A percentile compares a stretch with the other conserved stretches of the same genome.
phyloP scores from a whole-genome alignment of 495 filamentous ascomycete genomes.

The Podospora conica region DNA sequence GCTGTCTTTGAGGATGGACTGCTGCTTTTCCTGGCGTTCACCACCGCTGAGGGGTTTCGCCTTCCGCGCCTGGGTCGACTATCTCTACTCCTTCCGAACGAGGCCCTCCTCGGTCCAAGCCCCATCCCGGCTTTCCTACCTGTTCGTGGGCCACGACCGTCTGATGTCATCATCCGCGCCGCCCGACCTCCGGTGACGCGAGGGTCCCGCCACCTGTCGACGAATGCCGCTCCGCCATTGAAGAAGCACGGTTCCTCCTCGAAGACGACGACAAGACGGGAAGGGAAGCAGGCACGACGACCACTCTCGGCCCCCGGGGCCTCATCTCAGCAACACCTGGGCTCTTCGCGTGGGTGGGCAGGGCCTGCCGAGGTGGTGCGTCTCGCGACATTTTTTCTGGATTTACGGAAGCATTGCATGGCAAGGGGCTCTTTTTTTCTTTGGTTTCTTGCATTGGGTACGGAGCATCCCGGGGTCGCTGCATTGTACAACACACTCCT shows the following conservation, averaged over 20 bases:
- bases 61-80: constrained; percentile 41
- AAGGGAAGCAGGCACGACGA: not conserved
- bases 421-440: not conserved
- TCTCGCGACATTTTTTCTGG: not conserved
- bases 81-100: constrained; percentile 46
- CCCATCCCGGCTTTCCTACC: constrained; percentile 43
- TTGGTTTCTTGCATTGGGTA: constrained; percentile 12
- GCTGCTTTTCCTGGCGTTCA: constrained; percentile 39
- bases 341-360: not conserved
- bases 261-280: constrained; percentile 20
- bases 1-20: constrained; percentile 48
- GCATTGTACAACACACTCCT: constrained; percentile 16
- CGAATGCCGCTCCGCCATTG: constrained; percentile 20
- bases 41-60: constrained; percentile 40
- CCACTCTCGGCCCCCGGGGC: not conserved
- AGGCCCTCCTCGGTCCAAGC: constrained; percentile 35
- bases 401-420: not conserved
- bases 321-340: not conserved
- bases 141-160: constrained; percentile 44
- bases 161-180: constrained; percentile 41
- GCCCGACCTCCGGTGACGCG: constrained; percentile 21
- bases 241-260: constrained; percentile 24
- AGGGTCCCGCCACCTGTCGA: constrained; percentile 6
- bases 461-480: constrained; percentile 9
- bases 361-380: too few species aligned